phyloP scores from a whole-genome alignment of 1,139 yeast genomes.

The Casaregolazyma lundiana region DNA sequence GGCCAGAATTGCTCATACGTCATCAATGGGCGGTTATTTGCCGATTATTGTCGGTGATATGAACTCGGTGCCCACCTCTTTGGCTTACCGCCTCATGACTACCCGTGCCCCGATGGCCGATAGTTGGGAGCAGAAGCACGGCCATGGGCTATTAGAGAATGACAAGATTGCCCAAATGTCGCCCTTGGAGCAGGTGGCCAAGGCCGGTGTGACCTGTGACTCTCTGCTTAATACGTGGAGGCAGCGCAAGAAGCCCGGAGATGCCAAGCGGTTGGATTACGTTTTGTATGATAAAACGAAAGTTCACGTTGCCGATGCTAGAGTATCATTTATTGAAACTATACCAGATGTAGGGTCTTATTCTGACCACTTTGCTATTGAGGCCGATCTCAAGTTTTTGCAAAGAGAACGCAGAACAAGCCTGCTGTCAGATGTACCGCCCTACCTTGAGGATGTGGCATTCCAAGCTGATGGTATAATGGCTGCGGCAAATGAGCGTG shows the following conservation, averaged over 20 bases:
- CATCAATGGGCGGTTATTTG: constrained; percentile 72
- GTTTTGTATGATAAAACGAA: constrained; percentile 63
- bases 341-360: constrained; percentile 56
- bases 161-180: constrained; percentile 43
- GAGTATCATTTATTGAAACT: constrained; percentile 67
- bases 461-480: constrained; percentile 7
- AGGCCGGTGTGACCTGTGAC: constrained; percentile 89
- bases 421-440: constrained; percentile 7
- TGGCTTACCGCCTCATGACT: constrained; percentile 73
- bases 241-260: constrained; percentile 50
- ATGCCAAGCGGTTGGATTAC: constrained; percentile 89
- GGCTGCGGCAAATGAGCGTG: constrained; percentile 9
- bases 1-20: constrained; percentile 56
- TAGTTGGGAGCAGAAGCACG: constrained; percentile 74
- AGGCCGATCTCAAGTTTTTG: constrained; percentile 40
- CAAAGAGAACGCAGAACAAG: constrained; percentile 5
- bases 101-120: constrained; percentile 66
- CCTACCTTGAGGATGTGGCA: constrained; percentile 5
- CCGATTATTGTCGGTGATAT: constrained; percentile 90
- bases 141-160: constrained; percentile 32
- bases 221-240: constrained; percentile 87
- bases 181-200: constrained; percentile 44
- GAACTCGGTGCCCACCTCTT: constrained; percentile 80
- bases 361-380: constrained; percentile 92
- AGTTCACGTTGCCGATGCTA: constrained; percentile 53